Evolutionary conservation across 2,329 filamentous ascomycete genomes (phyloP).

Genomic region (Venturia asperata): DNA sequence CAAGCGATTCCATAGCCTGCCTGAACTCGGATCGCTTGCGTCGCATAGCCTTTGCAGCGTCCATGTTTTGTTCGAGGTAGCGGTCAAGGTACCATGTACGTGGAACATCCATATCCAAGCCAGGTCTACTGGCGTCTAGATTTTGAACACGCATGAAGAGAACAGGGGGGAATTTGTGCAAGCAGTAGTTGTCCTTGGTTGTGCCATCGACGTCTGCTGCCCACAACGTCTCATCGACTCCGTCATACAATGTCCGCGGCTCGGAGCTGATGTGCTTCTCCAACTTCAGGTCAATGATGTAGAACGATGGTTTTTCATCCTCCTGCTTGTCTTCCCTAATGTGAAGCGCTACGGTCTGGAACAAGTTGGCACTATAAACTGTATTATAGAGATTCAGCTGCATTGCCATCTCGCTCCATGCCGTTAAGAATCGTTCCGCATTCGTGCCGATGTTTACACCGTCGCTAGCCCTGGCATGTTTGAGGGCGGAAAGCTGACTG

Average conservation of each 20-base stretch:
- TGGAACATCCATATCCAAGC: conserved; percentile 45
- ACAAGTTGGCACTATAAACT: neutral
- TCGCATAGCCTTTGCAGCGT: conserved; percentile 43
- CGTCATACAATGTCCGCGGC: conserved; percentile 46
- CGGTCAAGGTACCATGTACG: conserved; percentile 51
- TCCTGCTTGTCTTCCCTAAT: conserved; percentile 21
- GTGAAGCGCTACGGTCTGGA: conserved; percentile 22
- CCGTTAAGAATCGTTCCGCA: conserved; percentile 40
- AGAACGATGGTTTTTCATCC: conserved; percentile 19
- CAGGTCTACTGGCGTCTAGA: conserved; percentile 35
- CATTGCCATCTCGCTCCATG: conserved; percentile 39
- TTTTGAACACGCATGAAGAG: conserved; percentile 26
- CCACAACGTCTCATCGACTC: conserved; percentile 48
- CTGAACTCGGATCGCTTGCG: conserved; percentile 29
- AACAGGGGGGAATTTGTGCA: conserved; percentile 15
- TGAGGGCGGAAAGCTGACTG: conserved; percentile 36
- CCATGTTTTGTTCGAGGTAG: conserved; percentile 48
- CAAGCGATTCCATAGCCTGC: conserved; percentile 25
- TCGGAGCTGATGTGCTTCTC: conserved; percentile 24
- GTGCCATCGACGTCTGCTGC: conserved; percentile 34
- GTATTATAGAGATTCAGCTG: neutral
- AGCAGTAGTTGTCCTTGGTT: conserved; percentile 36
- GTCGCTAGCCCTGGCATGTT: conserved; percentile 25
- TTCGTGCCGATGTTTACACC: conserved; percentile 33
- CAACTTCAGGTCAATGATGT: conserved; percentile 26